Conservation (phyloP, 2,329 filamentous ascomycete genomes). For the Cladophialophora bantiana region DNA sequence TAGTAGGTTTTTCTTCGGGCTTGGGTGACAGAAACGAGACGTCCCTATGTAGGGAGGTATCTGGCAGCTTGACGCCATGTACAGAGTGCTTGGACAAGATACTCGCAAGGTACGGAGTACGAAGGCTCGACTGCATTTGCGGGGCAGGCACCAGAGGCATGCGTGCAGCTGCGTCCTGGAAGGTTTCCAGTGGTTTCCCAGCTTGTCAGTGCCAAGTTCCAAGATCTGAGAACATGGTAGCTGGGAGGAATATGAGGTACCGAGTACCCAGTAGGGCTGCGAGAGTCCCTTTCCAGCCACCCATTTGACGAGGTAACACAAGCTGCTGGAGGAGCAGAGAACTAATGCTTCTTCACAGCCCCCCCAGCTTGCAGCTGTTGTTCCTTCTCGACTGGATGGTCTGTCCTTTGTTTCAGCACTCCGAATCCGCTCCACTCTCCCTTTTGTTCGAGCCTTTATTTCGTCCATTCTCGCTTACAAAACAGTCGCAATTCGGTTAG, state of each 20-base stretch:
- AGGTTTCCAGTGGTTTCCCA: no score
- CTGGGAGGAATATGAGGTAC: no score
- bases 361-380: neutral
- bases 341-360: neutral
- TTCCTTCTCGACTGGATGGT: no score
- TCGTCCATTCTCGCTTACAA: slow-evolving; percentile 1
- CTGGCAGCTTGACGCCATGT: neutral
- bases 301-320: neutral
- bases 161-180: neutral
- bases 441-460: neutral
- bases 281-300: neutral
- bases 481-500: neutral
- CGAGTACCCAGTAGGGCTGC: no score
- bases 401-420: neutral
- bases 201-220: neutral
- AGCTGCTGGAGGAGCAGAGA: neutral
- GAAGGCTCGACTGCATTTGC: neutral
- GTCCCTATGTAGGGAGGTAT: neutral
- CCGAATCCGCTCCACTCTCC: neutral
- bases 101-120: no score
- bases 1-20: neutral
- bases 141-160: neutral
- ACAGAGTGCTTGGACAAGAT: neutral
- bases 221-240: neutral
- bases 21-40: neutral